These are phyloP conservation scores for Wallacemonas collosoma DNA, from an alignment of 208 protist genomes.

Conservation along the genomic window DNA sequence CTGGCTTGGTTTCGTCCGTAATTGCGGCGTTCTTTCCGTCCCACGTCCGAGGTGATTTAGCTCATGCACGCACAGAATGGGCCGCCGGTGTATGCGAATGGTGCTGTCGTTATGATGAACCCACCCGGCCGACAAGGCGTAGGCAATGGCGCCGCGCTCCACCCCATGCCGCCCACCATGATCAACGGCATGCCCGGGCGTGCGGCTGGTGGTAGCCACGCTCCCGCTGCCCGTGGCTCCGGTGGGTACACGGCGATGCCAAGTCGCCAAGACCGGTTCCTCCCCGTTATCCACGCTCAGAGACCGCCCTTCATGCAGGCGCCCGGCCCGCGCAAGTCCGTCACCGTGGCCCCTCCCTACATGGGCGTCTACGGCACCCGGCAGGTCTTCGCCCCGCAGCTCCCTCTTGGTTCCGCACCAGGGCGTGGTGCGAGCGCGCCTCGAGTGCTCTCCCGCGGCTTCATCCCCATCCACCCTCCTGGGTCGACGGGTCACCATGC, in stretches of 20 bases:
- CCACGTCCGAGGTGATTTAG: neutral
- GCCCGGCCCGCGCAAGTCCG: neutral
- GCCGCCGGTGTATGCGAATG: constrained; percentile 10
- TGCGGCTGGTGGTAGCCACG: neutral
- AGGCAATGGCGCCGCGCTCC: neutral
- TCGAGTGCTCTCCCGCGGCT: neutral
- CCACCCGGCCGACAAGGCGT: neutral
- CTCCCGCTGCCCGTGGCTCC: neutral
- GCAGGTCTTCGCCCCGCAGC: constrained; percentile 7
- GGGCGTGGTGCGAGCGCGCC: constrained; percentile 8
- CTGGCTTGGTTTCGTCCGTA: no score
- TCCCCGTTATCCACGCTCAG: constrained; percentile 9
- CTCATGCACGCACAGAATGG: neutral
- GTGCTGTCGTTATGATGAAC: neutral
- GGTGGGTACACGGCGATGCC: neutral
- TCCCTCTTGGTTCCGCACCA: neutral
- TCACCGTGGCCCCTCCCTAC: neutral
- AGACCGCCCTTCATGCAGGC: constrained; percentile 7
- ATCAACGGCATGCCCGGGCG: no score
- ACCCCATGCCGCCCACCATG: neutral
- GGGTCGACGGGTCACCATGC: no score
- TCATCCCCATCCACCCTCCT: neutral
- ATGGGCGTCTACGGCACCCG: constrained; percentile 9
- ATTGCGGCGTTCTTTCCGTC: no score
- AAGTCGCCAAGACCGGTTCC: neutral